Evolutionary conservation across 1,284 basidiomycete species (phyloP).

Genomic region (Fomitopsis schrenkii): DNA sequence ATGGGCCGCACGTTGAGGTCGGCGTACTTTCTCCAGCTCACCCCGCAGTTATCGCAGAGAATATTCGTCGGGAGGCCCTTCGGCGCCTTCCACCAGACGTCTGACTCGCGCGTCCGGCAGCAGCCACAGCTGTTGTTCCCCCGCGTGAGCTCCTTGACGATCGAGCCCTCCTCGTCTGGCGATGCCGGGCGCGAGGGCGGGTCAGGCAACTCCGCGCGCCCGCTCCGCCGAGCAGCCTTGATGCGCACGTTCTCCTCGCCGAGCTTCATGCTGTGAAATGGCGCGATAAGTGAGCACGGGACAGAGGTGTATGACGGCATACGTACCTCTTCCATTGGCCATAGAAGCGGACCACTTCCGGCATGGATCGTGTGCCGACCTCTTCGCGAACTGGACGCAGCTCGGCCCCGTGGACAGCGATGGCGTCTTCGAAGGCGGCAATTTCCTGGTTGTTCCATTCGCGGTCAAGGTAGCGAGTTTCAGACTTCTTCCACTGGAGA

Average conservation of each 20-base stretch:
- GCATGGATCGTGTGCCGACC: constrained; percentile 63
- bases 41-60: constrained; percentile 79
- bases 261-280: constrained; percentile 48
- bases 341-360: constrained; percentile 81
- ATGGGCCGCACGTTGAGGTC: constrained; percentile 72
- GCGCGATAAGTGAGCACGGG: constrained; percentile 2
- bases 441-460: constrained; percentile 73
- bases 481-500: constrained; percentile 68
- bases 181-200: constrained; percentile 17
- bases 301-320: background rate
- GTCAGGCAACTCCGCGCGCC: constrained; percentile 24
- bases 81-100: constrained; percentile 84
- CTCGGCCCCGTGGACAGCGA: constrained; percentile 69
- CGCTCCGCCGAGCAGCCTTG: constrained; percentile 42
- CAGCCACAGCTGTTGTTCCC: constrained; percentile 66
- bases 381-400: constrained; percentile 76
- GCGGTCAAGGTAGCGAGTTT: constrained; percentile 62
- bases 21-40: constrained; percentile 86
- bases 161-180: constrained; percentile 74
- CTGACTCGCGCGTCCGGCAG: constrained; percentile 72
- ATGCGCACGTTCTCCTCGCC: constrained; percentile 60
- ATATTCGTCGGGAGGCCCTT: constrained; percentile 68
- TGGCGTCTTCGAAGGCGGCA: constrained; percentile 73
- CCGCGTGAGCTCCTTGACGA: constrained; percentile 53
- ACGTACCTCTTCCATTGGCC: constrained; percentile 81